phyloP scores from a whole-genome alignment of 495 filamentous ascomycete genomes.

The Lentithecium fluviatile region DNA sequence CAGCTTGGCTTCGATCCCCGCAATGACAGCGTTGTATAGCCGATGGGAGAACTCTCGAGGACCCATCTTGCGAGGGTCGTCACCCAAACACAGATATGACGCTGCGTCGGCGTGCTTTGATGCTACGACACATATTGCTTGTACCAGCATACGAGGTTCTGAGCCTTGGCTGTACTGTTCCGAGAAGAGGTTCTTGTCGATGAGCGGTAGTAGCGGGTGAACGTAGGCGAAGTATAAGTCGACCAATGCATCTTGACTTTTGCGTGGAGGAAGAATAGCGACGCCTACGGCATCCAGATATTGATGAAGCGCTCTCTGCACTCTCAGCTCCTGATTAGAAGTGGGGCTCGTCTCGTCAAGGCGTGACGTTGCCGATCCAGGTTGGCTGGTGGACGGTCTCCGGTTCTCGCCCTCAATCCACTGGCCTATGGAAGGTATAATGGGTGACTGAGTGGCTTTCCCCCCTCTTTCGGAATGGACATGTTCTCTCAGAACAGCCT shows the following conservation, averaged over 20 bases:
- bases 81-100: constrained; percentile 32
- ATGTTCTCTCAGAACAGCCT: constrained; percentile 36
- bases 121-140: constrained; percentile 44
- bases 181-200: constrained; percentile 38
- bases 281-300: constrained; percentile 38
- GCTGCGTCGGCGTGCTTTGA: constrained; percentile 39
- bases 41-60: constrained; percentile 41
- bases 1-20: constrained; percentile 36
- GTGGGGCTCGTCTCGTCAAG: constrained; percentile 24
- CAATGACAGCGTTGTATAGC: constrained; percentile 38
- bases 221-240: constrained; percentile 42
- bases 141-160: constrained; percentile 36
- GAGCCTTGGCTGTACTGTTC: constrained; percentile 22
- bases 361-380: constrained; percentile 7
- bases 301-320: constrained; percentile 30
- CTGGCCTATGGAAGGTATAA: constrained; percentile 29
- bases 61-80: constrained; percentile 26
- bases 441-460: constrained; percentile 16
- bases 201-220: constrained; percentile 42
- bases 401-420: constrained; percentile 30
- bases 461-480: constrained; percentile 29
- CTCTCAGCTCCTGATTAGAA: constrained; percentile 13
- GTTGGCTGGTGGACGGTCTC: neutral
- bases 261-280: constrained; percentile 30
- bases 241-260: constrained; percentile 36